phyloP scores from a whole-genome alignment of 73 alveolate genomes.

The Effrenium voratum region DNA sequence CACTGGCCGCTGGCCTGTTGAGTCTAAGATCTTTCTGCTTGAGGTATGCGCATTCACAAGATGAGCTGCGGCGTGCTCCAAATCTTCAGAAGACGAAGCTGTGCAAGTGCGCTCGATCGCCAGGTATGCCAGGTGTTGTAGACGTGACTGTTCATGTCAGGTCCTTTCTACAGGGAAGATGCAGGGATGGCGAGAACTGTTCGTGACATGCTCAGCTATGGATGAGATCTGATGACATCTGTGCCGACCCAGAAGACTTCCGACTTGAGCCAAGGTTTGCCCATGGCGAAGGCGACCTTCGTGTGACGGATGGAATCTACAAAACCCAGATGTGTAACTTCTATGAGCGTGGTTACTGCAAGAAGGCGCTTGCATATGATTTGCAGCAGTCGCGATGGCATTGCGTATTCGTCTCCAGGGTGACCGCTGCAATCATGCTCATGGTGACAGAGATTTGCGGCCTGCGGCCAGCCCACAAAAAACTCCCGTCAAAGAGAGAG shows the following conservation, averaged over 20 bases:
- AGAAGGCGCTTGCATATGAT: neutral
- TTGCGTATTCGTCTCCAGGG: constrained; percentile 1
- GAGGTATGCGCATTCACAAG: constrained; percentile 86
- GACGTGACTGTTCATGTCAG: neutral
- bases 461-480: constrained; percentile 73
- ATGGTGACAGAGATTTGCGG: constrained; percentile 61
- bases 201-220: constrained; percentile 25
- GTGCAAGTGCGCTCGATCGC: constrained; percentile 55
- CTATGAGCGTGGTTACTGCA: constrained; percentile 92
- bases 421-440: constrained; percentile 94
- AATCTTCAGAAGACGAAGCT: constrained; percentile 89
- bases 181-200: constrained; percentile 89
- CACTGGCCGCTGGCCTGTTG: neutral
- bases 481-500: constrained; percentile 80
- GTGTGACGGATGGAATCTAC: constrained; percentile 87
- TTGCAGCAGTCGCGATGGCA: neutral
- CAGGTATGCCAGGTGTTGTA: neutral
- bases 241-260: neutral
- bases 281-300: constrained; percentile 79
- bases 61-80: constrained; percentile 84
- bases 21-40: neutral
- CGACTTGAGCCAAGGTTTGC: constrained; percentile 69
- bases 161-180: constrained; percentile 84
- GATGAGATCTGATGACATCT: neutral
- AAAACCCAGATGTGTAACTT: constrained; percentile 92